These are phyloP conservation scores for Neurospora sp. DNA, from an alignment of 495 filamentous ascomycete genomes.

Conservation along the genomic window DNA sequence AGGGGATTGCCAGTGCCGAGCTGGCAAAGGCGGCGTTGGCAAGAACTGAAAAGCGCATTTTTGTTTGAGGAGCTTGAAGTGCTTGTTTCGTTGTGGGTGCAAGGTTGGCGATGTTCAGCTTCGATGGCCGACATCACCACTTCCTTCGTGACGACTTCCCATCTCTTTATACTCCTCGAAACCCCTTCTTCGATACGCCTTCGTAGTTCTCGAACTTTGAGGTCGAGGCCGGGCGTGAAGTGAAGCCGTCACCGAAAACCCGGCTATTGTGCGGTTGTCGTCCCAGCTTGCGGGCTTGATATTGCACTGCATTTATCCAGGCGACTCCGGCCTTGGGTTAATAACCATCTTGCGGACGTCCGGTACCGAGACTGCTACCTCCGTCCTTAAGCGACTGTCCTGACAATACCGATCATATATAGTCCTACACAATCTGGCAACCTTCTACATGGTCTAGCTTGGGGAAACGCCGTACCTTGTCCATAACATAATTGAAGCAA, in stretches of 20 bases:
- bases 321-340: slow-evolving; percentile 10
- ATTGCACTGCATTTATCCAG: slow-evolving; percentile 20
- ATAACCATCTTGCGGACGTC: slow-evolving; percentile 19
- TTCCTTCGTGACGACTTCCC: background rate
- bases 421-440: background rate
- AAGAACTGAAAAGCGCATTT: slow-evolving; percentile 21
- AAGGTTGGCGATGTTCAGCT: slow-evolving; percentile 1
- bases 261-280: background rate
- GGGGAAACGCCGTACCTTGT: background rate
- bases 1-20: slow-evolving; percentile 17
- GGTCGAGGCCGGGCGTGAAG: background rate
- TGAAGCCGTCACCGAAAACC: background rate
- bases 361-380: slow-evolving; percentile 5
- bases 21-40: slow-evolving; percentile 15
- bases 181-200: background rate
- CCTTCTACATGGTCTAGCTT: background rate
- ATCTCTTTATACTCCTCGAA: slow-evolving; percentile 7
- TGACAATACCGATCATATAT: background rate
- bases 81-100: background rate
- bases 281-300: background rate
- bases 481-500: background rate
- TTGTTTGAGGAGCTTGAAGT: background rate
- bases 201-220: background rate
- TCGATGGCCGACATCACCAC: background rate
- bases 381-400: background rate